Evolutionary conservation across 176 grass and related monocot genomes (phyloP), one percentile per base, ranked within the genome.

Genomic region (Pontederia crassipes): DNA sequence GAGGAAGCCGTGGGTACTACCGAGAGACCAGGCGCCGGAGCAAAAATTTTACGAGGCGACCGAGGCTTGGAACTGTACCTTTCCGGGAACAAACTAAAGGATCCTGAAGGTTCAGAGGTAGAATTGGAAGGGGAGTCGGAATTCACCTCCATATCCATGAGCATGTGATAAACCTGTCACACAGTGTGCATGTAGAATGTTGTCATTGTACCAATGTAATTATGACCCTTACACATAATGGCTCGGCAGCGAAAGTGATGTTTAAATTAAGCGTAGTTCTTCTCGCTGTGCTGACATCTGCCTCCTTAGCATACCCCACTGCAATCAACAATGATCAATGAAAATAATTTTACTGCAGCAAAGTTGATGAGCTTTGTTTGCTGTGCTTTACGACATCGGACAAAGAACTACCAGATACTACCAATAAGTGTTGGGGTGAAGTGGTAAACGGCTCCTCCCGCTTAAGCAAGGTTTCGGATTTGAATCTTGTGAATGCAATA

Each of bases 81-180:
- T 51, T 87, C 80, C 48, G 28, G 79, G 49, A 55, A 69, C 11
- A 89, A 93, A 58, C 70, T 68, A 65, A 65, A 59, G 45, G 60
- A 74, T 78, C 58, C 48, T 26, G 79, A 82, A 20, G 88, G 57
- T 49, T 55, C 58, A 11, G 84, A 74, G 74, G 82, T 68, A 28
- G 88, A 93, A 71, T 66, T 68, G 57, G 94, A 99, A 46, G 75
- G 85, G 72, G 94, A 99, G 63, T 26, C 87, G 12, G 92, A 97
- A 59, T 56, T 89, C 62, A 80, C 85, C 8, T 46, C 89, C 10
- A 81, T 76, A 76, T 87, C 73, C 45, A 82, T 82, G 53, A 72
- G 84, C 67, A 91, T 97, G 81, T 97, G 80, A 95, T 83, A 40
- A 40, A 1, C n/a, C 7, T 17, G 11, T 68, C 28, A 47, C 32